Base-by-base conservation (phyloP, 2,329 filamentous ascomycete species). In the Hypoxylon sp. region DNA sequence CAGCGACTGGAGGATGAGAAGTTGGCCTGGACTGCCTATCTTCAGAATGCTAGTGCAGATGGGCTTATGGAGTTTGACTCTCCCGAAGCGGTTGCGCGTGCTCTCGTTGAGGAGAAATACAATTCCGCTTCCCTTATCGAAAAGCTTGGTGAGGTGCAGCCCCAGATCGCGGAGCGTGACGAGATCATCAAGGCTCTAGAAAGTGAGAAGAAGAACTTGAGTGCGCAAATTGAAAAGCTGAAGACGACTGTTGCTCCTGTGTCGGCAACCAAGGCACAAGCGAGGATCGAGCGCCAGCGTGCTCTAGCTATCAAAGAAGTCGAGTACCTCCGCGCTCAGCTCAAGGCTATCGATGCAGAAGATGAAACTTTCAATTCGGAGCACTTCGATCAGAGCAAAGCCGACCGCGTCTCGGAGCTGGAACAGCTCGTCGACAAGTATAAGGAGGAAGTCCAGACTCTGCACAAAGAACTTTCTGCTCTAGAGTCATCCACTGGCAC, bases 1-100 rank as follows among this genome's bases (percentile, higher is more conserved):
- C 93, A 97, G 75, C 87, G 94, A 2, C 83, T 99, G 0, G 93
- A 98, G 77, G 93, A 98, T 65, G 96, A 99, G 80, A 89, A 91
- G 53, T 83, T 90, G 30, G 90, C 93, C 1, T 99, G 96, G 96
- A 90, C 93, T 0, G 90, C 91, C 5, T 96, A 97, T 76, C 83
- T 99, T 2, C 88, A 94, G 77, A 89, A 85, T 56, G 89, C 93
- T 67, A 84, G 83, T 1, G 84, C 85, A 3, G 84, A 85, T 5
- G 86, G 85, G n/a, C 81, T 87, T 28, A 79, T 89, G 48, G 90
- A 95, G 73, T 97, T 98, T 69, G 90, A 97, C 57, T 94, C 93
- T 0, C 96, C 96, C 0, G 95, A 97, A 76, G 91, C 90, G 25
- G 86, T 99, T 65, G 95, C 94, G 0, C 90, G 91, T 72, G 94